phyloP scores from a whole-genome alignment of 495 filamentous ascomycete species.

The Cryomyces minteri region DNA sequence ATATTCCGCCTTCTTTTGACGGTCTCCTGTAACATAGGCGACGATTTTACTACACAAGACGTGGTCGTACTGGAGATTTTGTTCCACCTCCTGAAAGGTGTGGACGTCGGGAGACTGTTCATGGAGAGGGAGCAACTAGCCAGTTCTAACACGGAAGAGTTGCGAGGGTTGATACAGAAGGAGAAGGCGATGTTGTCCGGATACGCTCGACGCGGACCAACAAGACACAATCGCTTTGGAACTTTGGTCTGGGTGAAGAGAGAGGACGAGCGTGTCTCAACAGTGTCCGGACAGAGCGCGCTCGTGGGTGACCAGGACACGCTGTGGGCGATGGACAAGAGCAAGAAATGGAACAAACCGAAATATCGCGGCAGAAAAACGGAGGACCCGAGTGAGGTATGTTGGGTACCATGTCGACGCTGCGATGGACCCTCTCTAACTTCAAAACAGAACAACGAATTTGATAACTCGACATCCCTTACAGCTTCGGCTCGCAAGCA shows the following conservation, averaged over 20 bases:
- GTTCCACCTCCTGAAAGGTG: slow-evolving; percentile 80
- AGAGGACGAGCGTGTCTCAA: slow-evolving; percentile 56
- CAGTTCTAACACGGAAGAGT: slow-evolving; percentile 49
- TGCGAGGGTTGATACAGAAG: slow-evolving; percentile 52
- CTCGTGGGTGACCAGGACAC: slow-evolving; percentile 54
- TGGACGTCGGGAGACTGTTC: slow-evolving; percentile 74
- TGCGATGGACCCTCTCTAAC: not conserved
- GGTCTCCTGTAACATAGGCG: slow-evolving; percentile 74
- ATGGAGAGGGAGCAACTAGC: slow-evolving; percentile 54
- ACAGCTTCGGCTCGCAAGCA: slow-evolving; percentile 49
- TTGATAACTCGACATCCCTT: slow-evolving; percentile 52
- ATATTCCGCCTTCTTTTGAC: slow-evolving; percentile 70
- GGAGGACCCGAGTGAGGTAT: slow-evolving; percentile 31
- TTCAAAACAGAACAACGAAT: slow-evolving; percentile 31
- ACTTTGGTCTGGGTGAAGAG: slow-evolving; percentile 96
- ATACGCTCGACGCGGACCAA: slow-evolving; percentile 63
- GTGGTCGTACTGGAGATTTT: slow-evolving; percentile 71
- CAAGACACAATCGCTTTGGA: slow-evolving; percentile 84
- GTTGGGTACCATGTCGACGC: not conserved
- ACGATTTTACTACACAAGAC: slow-evolving; percentile 82
- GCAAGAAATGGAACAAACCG: slow-evolving; percentile 79
- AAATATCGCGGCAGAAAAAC: slow-evolving; percentile 42
- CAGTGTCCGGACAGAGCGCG: slow-evolving; percentile 73
- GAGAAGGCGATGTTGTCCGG: slow-evolving; percentile 64
- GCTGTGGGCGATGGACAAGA: slow-evolving; percentile 75